phyloP scores from a whole-genome alignment of 2,329 filamentous ascomycete genomes.

The Byssoonygena ceratinophila region DNA sequence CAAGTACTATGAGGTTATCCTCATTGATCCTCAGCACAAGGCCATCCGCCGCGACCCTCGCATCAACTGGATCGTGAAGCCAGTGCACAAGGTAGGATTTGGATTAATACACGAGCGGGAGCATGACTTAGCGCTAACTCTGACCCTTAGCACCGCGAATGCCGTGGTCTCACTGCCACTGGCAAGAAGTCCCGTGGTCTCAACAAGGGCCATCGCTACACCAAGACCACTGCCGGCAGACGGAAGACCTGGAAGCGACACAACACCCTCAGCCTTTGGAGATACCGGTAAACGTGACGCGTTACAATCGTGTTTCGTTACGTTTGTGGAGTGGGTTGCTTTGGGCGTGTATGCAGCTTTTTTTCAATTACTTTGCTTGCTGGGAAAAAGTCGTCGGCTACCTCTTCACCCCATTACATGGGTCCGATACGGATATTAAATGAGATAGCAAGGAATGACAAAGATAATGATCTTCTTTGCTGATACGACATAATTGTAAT shows the following conservation, averaged over 20 bases:
- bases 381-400: slow-evolving; percentile 1
- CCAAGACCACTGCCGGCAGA: slow-evolving; percentile 92
- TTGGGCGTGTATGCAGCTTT: slow-evolving; percentile 3
- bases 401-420: slow-evolving; percentile 3
- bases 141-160: slow-evolving; percentile 69
- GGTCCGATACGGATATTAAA: slow-evolving; percentile 5
- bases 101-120: neutral
- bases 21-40: slow-evolving; percentile 99
- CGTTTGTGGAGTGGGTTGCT: slow-evolving; percentile 2
- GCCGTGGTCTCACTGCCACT: slow-evolving; percentile 90
- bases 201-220: slow-evolving; percentile 98
- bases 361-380: slow-evolving; percentile 2
- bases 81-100: slow-evolving; percentile 72
- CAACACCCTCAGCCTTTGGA: slow-evolving; percentile 98
- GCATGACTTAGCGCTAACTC: slow-evolving; percentile 8
- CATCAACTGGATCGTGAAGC: slow-evolving; percentile 99
- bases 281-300: slow-evolving; percentile 60
- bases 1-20: slow-evolving; percentile 99
- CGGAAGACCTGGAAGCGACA: slow-evolving; percentile 99
- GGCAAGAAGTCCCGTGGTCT: slow-evolving; percentile 99
- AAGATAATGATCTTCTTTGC: slow-evolving; percentile 10
- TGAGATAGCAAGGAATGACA: slow-evolving; percentile 11
- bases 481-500: slow-evolving; percentile 9
- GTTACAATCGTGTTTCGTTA: slow-evolving; percentile 5
- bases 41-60: slow-evolving; percentile 97